Conservation (phyloP, 2,329 filamentous ascomycete genomes). For the Fusarium metavorans region DNA sequence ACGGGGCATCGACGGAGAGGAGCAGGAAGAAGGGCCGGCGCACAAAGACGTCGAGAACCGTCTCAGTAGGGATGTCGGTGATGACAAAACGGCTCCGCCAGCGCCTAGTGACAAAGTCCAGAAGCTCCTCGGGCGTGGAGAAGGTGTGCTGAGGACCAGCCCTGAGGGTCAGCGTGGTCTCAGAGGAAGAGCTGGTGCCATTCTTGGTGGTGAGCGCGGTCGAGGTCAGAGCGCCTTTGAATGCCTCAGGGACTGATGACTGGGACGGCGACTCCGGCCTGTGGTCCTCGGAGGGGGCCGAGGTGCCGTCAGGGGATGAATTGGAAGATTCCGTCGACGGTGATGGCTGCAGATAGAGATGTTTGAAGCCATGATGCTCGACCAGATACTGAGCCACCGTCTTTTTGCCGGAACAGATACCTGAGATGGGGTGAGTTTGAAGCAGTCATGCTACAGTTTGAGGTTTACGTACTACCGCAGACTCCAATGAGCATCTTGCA, state of each 20-base stretch:
- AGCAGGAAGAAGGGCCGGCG: conserved; percentile 93
- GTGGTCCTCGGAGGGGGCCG: conserved; percentile 21
- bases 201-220: conserved; percentile 45
- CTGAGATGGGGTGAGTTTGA: conserved; percentile 57
- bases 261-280: conserved; percentile 15
- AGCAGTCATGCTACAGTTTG: not conserved
- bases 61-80: conserved; percentile 81
- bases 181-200: conserved; percentile 40
- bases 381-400: conserved; percentile 90
- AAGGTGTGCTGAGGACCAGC: conserved; percentile 60
- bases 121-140: conserved; percentile 72
- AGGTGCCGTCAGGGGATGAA: conserved; percentile 13
- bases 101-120: conserved; percentile 86
- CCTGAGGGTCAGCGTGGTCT: conserved; percentile 43
- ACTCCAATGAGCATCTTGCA: conserved; percentile 79
- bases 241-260: conserved; percentile 30
- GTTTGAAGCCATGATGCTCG: conserved; percentile 84
- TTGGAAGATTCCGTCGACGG: conserved; percentile 7
- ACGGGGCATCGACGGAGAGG: conserved; percentile 89
- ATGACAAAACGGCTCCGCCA: conserved; percentile 91
- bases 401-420: conserved; percentile 92
- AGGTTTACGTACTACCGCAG: conserved; percentile 71
- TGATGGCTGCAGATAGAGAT: conserved; percentile 68
- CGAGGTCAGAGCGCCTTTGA: conserved; percentile 41
- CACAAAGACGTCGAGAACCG: conserved; percentile 78